These are phyloP conservation scores for Phalaenopsis equestris DNA, from an alignment of 106 monocot genomes.

Conservation along the genomic window DNA sequence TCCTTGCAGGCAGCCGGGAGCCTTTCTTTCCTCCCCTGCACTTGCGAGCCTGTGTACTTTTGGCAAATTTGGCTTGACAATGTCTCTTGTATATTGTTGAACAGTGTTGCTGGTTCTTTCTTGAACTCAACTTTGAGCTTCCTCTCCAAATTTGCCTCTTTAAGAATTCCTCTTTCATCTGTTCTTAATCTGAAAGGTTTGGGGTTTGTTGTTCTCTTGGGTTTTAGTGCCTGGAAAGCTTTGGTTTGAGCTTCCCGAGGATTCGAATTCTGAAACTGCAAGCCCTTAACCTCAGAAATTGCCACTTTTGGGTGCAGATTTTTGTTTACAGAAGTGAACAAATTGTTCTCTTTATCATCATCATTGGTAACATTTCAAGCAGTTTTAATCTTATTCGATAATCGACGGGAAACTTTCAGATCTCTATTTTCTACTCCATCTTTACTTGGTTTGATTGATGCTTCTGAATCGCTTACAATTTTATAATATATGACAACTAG, in stretches of 20 bases:
- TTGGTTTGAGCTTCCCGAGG: slow-evolving; percentile 31
- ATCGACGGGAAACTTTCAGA: background rate
- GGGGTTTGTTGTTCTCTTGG: slow-evolving; percentile 49
- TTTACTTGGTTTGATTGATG: background rate
- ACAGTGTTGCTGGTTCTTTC: slow-evolving; percentile 9
- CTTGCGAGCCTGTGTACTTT: background rate
- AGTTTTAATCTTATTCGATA: background rate
- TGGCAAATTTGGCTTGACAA: background rate
- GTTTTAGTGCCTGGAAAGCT: slow-evolving; percentile 14
- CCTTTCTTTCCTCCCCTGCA: background rate
- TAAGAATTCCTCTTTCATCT: slow-evolving; percentile 59
- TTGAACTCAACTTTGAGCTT: slow-evolving; percentile 19
- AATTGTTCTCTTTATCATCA: slow-evolving; percentile 53
- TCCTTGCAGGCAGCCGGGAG: background rate
- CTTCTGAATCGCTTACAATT: background rate
- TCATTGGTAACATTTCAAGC: slow-evolving; percentile 17
- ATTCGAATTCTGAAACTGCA: slow-evolving; percentile 15
- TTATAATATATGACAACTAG: background rate
- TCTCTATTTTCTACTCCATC: background rate
- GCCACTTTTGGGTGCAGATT: slow-evolving; percentile 4
- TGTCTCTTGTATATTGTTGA: background rate
- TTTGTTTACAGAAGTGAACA: slow-evolving; percentile 7
- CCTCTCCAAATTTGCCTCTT: slow-evolving; percentile 53
- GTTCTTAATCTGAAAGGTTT: slow-evolving; percentile 87
- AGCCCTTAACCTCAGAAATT: slow-evolving; percentile 11